Base-by-base conservation (phyloP, 805 yeast species). In the Cyberlindnera maclurae region DNA sequence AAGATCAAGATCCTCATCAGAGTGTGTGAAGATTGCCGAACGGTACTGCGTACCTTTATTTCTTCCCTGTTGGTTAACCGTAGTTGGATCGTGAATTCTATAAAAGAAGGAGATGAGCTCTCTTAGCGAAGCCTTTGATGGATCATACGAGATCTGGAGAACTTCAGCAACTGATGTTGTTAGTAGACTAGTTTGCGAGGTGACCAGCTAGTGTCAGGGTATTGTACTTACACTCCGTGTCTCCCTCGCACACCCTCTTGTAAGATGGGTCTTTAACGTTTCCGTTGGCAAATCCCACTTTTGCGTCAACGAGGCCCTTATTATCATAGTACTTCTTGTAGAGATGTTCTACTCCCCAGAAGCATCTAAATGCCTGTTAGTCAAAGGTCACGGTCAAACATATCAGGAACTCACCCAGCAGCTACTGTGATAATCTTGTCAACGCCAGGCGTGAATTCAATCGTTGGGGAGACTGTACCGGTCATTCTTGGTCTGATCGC, bases 281-380 rank as follows among this genome's bases (percentile, higher is more conserved):
- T 10, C 97, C 97, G 47, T 93, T 94, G 34, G 95, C 84, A 59
- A 80, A 93, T 3, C 97, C 98, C 11, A 90, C 97, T 55, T 75
- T 78, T 33, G 79, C 69, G 56, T 84, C 96, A 8, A 80, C 55
- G 15, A 90, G 60, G 27, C 86, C 87, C 54, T 73, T 77, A 37
- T 62, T 68, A n/a, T 67, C 73, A 53, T 76, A 83, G 46, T 83
- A 71, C 57, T 83, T 85, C 46, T 81, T 65, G 65, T 75, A 88
- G 17, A 89, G 77, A 49, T 81, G 83, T 52, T 90, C 97, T 12
- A 82, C 86, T 15, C 94, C 94, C 95, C 95, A 84, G 64, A 82
- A 84, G 54, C 95, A 84, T 13, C 55, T 51, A n/a, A n/a, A n/a
- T n/a, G 20, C 7, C 8, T 79, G 37, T 36, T 13, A 27, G 29